Evolutionary conservation across 192 early-diverging fungal species (phyloP), one percentile per base, ranked within the genome.

Genomic region (Dissophora globulifera): DNA sequence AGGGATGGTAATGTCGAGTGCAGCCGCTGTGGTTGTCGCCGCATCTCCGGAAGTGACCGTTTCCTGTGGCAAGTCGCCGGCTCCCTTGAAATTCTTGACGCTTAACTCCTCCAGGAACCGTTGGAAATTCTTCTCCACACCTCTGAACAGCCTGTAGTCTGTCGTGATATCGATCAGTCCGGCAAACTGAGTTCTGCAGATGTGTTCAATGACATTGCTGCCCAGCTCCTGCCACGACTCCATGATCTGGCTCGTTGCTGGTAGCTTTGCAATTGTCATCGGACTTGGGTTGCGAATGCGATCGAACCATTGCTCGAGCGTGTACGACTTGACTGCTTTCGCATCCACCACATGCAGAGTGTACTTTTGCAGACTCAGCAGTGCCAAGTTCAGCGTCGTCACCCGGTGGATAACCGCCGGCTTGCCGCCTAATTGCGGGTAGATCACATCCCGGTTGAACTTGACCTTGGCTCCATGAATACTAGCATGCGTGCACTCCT

Each of bases 401-500:
- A 66, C 13, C 0, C 72, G 63, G 43, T 76, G 72, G 38, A 76
- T 53, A 0, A 56, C 35, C 6, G 72, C 17, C 0, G 32, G 19
- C 7, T 76, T 47, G 4, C n/a, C n/a, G n/a, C n/a, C n/a, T n/a
- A n/a, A n/a, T n/a, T n/a, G n/a, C n/a, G 58, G 35, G 33, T 62
- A 55, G 3, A 61, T 50, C 9, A 76, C 2, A 32, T 76, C 29
- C 12, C 72, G 63, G 12, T 67, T 64, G 27, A 76, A 30, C 17
- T 32, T 66, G 4, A 54, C 43, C 47, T 61, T 54, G 13, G 62
- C 63, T 2, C 63, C 64, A 19, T 67, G 72, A 29, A 76, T 46
- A 31, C 63, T 67, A n/a, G 72, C 72, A 20, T 76, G 72, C 0
- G 72, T 76, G 19, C 72, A 76, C 46, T 76, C 72, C 47, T 76